Base-by-base conservation (phyloP, 2,329 filamentous ascomycete genomes). In the Neurospora sp. region DNA sequence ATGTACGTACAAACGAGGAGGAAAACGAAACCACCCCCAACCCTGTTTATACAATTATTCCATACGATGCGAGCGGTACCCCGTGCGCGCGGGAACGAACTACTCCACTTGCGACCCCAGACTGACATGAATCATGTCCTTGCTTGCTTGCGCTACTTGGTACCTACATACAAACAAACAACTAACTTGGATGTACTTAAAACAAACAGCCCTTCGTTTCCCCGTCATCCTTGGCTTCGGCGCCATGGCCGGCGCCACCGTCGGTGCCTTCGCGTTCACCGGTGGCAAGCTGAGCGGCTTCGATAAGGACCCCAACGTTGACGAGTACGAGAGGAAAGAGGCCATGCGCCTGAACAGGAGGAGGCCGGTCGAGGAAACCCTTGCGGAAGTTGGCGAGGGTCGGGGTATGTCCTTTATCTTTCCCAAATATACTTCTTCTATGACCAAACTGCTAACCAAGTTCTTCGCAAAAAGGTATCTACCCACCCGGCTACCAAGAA, bases 311-410 rank as follows among this genome's bases (percentile, higher is more conserved):
- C 81, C 84, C 58, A 85, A 89, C 68, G 85, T 90, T 67, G 85
- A 87, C 68, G 92, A 95, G 79, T 93, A 91, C 72, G 90, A 89
- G 76, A 87, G 89, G 79, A 93, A 93, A 82, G 89, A 95, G 79
- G 85, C 84, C 73, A 73, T 94, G 78, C 87, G 93, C 79, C 90
- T 87, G 83, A 90, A 90, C 78, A 90, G 90, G 80, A 87, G 93
- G 79, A 83, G 90, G 78, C 91, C 93, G 36, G 84, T 88, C 33
- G 90, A 93, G 79, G 90, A 97, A 83, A 97, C 92, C 2, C 83
- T 97, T 74, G 87, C 88, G 33, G 87, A 95, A 77, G 78, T 97
- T 76, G 94, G 93, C 68, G 94, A 97, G 84, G 93, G 93, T 74
- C 88, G 93, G 87, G 93, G 93, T 23, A 23, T 23, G 19, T 23